Conservation (phyloP, 805 yeast genomes). For the Lachancea kluyveri region DNA sequence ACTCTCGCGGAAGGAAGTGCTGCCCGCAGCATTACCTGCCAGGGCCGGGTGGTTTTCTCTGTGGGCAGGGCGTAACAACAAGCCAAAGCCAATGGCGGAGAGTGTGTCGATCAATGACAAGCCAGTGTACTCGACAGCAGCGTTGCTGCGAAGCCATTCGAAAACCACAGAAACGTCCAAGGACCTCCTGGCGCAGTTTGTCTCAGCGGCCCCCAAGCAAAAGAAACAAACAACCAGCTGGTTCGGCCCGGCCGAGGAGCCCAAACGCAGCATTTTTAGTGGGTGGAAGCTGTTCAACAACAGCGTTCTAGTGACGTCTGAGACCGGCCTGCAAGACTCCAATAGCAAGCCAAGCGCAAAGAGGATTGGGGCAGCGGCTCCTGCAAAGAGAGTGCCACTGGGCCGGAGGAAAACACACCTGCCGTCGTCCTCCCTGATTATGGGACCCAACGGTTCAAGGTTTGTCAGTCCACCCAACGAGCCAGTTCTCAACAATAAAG, state of each 20-base stretch:
- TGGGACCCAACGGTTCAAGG: slow-evolving; percentile 10
- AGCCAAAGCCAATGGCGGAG: slow-evolving; percentile 2
- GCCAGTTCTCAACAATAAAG: slow-evolving; percentile 15
- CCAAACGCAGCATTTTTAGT: not conserved
- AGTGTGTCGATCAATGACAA: slow-evolving; percentile 2
- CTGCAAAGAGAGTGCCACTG: slow-evolving; percentile 1
- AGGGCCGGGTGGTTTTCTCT: not conserved
- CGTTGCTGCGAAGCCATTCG: too few species aligned
- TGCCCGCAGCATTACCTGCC: too few species aligned
- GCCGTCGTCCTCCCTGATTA: slow-evolving; percentile 4
- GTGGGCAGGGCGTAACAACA: not conserved
- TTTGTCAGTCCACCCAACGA: slow-evolving; percentile 9
- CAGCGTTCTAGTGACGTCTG: slow-evolving; percentile 9
- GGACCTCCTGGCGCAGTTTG: slow-evolving; percentile 5
- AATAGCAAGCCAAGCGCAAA: slow-evolving; percentile 2
- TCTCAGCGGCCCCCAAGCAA: slow-evolving; percentile 1
- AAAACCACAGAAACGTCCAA: too few species aligned
- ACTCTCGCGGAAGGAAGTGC: slow-evolving; percentile 18
- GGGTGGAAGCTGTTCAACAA: slow-evolving; percentile 5
- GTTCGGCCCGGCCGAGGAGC: slow-evolving; percentile 2
- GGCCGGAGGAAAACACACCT: slow-evolving; percentile 1
- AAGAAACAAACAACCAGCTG: slow-evolving; percentile 2
- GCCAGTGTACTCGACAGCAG: not conserved
- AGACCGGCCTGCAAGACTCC: slow-evolving; percentile 4
- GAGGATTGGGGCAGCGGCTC: slow-evolving; percentile 1